Evolutionary conservation across 805 yeast genomes (phyloP), one percentile per base, ranked within the genome.

Genomic region (Pichia paraexigua): DNA sequence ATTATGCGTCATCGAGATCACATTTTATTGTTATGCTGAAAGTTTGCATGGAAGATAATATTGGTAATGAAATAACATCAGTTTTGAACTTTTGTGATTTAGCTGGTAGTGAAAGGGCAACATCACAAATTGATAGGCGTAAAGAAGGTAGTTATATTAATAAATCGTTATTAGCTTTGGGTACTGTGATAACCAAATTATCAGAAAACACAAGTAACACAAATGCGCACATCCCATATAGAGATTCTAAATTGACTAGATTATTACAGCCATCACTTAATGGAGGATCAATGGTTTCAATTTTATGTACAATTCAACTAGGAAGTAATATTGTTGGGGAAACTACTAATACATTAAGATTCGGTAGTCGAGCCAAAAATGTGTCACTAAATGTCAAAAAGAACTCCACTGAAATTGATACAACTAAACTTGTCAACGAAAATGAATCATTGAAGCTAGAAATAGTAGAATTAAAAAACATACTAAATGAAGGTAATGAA

Each of bases 41-140:
- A 52, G 63, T 92, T 18, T 51, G 35, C 20, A 21, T 51, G 21
- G 46, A 28, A 17, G 78, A 77, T 63, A 50, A 70, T 13, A 56
- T 61, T 0, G 66, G 71, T 13, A 75, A 73, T 6, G 76, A 72
- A 49, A 58, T 58, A 24, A 67, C 72, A 40, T 77, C 90, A 37
- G 82, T 89, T 0, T 77, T 92, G 32, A 87, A 92, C 35, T 73
- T 92, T 51, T 92, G 98, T 71, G 99, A 92, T 69, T 76, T 92
- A 61, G 99, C 99, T 0, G 99, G 99, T 28, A 86, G 96, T n/a
- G 99, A 92, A 68, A 77, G 86, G 48, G 96, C 95, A 0, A 80
- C 84, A 2, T 74, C 87, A 0, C 83, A 84, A 60, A 67, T 73
- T 1, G 97, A 88, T 62, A 76, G 98, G 60, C 73, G 97, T 50